These are phyloP conservation scores for Pseudopediastrum boryanum DNA, from an alignment of 139 green algal species.

Conservation along the genomic window DNA sequence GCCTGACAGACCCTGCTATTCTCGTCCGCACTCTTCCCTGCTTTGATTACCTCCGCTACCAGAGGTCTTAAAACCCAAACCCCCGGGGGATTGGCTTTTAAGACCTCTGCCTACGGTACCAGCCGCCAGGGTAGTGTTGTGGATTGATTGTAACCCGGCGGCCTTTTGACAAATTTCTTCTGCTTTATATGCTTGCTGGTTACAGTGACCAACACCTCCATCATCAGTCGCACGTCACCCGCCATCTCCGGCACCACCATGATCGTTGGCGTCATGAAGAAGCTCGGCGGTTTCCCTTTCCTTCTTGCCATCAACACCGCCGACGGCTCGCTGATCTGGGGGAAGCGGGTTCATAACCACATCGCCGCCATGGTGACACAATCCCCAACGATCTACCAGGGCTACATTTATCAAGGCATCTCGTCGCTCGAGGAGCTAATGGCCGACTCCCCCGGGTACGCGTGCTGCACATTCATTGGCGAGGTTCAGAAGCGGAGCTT, in stretches of 20 bases:
- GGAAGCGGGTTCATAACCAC: neutral
- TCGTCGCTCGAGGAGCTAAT: slow-evolving; percentile 12
- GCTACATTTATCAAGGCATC: neutral
- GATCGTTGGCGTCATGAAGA: slow-evolving; percentile 19
- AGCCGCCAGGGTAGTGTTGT: too few species aligned
- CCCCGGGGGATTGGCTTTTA: too few species aligned
- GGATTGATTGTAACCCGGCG: too few species aligned
- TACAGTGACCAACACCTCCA: neutral
- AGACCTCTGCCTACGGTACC: too few species aligned
- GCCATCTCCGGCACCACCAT: neutral
- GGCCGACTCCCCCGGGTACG: slow-evolving; percentile 2
- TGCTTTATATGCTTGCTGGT: too few species aligned
- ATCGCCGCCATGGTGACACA: slow-evolving; percentile 12
- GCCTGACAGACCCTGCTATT: too few species aligned
- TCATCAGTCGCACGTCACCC: slow-evolving; percentile 18
- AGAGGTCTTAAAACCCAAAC: too few species aligned
- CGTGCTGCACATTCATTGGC: slow-evolving; percentile 26
- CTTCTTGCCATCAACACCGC: neutral
- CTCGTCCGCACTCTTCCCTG: too few species aligned
- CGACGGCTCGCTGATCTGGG: slow-evolving; percentile 4
- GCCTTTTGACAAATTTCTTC: too few species aligned
- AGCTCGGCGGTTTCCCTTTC: slow-evolving; percentile 19
- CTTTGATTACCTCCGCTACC: too few species aligned
- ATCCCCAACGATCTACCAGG: slow-evolving; percentile 1
- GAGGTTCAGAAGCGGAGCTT: slow-evolving; percentile 2